Evolutionary conservation across 345 rosid species (phyloP).

Genomic region (Citrus australasica): DNA sequence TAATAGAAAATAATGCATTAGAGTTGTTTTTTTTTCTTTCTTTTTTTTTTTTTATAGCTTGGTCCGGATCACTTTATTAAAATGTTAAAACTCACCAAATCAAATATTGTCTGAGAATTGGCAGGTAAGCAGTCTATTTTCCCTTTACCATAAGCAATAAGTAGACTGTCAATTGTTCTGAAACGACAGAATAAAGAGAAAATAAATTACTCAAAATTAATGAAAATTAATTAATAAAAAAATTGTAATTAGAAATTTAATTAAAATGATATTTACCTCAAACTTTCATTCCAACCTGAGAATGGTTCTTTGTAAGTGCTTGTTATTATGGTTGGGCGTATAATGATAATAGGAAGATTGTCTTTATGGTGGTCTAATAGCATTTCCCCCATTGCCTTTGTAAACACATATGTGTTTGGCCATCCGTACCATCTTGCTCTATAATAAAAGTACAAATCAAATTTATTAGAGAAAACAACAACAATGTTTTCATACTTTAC

Average conservation of each 20-base stretch:
- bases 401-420: conserved; percentile 62
- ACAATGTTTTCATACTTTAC: no score
- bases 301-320: conserved; percentile 75
- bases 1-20: no score
- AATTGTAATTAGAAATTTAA: no score
- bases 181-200: no score
- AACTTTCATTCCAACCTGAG: conserved; percentile 83
- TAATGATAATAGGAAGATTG: conserved; percentile 42
- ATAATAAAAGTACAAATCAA: background rate
- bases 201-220: background rate
- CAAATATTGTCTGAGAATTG: conserved; percentile 29
- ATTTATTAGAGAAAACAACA: no score
- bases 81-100: conserved; percentile 33
- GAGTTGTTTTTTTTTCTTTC: no score
- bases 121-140: conserved; percentile 38
- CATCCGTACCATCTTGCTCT: conserved; percentile 73
- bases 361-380: conserved; percentile 38
- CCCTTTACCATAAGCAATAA: conserved; percentile 46
- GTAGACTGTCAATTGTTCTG: background rate
- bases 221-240: background rate
- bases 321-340: conserved; percentile 67
- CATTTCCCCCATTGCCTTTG: conserved; percentile 94
- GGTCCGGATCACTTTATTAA: no score
- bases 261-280: conserved; percentile 33
- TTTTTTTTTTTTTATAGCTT: no score